These are phyloP conservation scores for Luffa acutangula DNA, from an alignment of 306 rosid genomes.

Conservation along the genomic window DNA sequence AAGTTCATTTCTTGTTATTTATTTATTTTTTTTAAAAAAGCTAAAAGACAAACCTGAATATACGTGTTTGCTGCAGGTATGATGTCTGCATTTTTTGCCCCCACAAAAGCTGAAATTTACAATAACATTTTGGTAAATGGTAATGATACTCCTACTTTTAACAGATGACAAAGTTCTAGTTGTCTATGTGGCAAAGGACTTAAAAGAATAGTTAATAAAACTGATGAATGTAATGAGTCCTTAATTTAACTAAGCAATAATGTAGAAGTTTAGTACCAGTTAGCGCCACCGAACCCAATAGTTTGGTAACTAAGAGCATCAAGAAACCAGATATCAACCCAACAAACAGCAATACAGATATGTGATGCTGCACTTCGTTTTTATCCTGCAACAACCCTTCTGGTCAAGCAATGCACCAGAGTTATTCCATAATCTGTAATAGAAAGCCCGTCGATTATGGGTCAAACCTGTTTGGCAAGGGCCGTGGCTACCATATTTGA, in stretches of 20 bases:
- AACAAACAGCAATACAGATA: constrained; percentile 59
- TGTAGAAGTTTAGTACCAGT: constrained; percentile 39
- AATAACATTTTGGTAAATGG: constrained; percentile 19
- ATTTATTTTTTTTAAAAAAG: no score
- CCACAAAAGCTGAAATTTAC: constrained; percentile 55
- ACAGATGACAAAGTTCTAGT: constrained; percentile 11
- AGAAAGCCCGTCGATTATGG: background rate
- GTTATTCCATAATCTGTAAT: background rate
- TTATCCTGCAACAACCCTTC: constrained; percentile 41
- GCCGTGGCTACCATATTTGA: constrained; percentile 93
- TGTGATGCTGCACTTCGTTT: constrained; percentile 69
- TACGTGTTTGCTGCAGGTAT: constrained; percentile 80
- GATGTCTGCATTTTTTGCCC: constrained; percentile 49
- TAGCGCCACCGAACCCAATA: constrained; percentile 57
- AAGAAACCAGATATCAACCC: constrained; percentile 68
- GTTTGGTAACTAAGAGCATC: constrained; percentile 63
- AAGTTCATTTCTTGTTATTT: no score
- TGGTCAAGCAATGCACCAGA: constrained; percentile 6
- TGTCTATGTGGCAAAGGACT: constrained; percentile 5
- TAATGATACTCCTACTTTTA: constrained; percentile 12
- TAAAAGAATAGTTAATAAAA: background rate
- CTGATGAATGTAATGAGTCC: background rate
- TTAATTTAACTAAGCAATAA: background rate
- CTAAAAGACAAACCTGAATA: constrained; percentile 45
- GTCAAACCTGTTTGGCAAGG: constrained; percentile 59